Percentiles rank a stretch among this genome's conserved stretches.
phyloP scores from a whole-genome alignment of 176 grass and related monocot species.

The Carex myosuroides region DNA sequence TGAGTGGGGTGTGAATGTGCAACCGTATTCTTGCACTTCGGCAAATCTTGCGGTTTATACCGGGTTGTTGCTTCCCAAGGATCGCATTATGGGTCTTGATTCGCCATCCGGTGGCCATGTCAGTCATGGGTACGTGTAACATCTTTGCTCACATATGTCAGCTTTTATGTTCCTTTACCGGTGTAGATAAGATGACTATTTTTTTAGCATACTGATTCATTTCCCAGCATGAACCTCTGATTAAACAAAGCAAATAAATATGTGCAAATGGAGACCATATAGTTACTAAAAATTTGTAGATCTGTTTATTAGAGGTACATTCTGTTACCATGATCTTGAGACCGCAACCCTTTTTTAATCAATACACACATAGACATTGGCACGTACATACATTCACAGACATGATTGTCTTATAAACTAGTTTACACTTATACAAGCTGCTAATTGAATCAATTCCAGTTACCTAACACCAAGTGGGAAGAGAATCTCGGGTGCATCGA shows the following conservation, averaged over 20 bases:
- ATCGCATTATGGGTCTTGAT: slow-evolving; percentile 75
- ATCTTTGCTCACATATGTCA: not conserved
- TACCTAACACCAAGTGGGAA: slow-evolving; percentile 41
- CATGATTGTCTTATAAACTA: not conserved
- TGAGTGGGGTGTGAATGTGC: slow-evolving; percentile 69
- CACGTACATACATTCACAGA: not conserved
- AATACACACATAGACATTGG: not conserved
- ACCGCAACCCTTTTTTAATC: not conserved
- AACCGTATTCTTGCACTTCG: slow-evolving; percentile 57
- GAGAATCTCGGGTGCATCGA: slow-evolving; percentile 60
- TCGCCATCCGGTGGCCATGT: slow-evolving; percentile 68
- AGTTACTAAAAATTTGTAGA: not conserved
- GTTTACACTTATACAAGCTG: not conserved
- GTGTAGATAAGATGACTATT: not conserved
- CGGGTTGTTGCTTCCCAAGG: slow-evolving; percentile 48
- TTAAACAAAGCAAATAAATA: not conserved
- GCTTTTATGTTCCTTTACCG: not conserved
- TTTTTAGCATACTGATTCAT: not conserved
- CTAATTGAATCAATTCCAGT: slow-evolving; percentile 6
- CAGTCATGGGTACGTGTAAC: slow-evolving; percentile 43
- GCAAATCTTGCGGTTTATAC: slow-evolving; percentile 70
- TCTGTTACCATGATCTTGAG: not conserved
- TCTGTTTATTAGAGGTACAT: not conserved
- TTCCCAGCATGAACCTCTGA: not conserved
- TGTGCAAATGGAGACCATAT: not conserved